These are phyloP conservation scores for Trametes coccinea DNA, from an alignment of 768 basidiomycete species.

Conservation along the genomic window DNA sequence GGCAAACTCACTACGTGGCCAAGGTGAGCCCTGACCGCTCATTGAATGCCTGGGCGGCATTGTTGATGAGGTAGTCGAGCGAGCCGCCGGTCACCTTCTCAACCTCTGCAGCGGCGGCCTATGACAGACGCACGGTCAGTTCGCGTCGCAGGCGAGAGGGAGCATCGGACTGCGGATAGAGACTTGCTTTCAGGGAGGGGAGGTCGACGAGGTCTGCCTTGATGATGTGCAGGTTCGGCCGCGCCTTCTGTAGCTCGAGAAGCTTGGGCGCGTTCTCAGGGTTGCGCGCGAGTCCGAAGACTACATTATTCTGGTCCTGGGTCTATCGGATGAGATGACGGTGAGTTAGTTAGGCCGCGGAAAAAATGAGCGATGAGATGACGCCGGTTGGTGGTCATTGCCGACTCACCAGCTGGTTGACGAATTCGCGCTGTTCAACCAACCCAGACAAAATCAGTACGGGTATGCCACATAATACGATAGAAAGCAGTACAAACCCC, in stretches of 20 bases:
- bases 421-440: conserved; percentile 26
- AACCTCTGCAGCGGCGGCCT: conserved; percentile 34
- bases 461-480: neutral
- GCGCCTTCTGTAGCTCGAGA: conserved; percentile 9
- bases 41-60: conserved; percentile 31
- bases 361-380: too few relatives aligned
- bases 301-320: conserved; percentile 18
- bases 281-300: conserved; percentile 29
- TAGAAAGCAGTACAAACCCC: conserved; percentile 19
- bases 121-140: neutral
- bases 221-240: conserved; percentile 36
- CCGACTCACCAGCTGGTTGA: conserved; percentile 25
- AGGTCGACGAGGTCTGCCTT: conserved; percentile 39
- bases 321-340: conserved; percentile 5
- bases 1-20: conserved; percentile 27
- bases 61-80: conserved; percentile 42
- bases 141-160: neutral
- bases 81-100: conserved; percentile 34
- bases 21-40: conserved; percentile 15
- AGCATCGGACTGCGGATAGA: too few relatives aligned
- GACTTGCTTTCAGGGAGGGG: conserved; percentile 32
- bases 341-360: too few relatives aligned
- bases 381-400: neutral
- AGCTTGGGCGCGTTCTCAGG: conserved; percentile 14
- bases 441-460: too few relatives aligned